Conservation (phyloP, 805 yeast species). For the Candida lessepsii region DNA sequence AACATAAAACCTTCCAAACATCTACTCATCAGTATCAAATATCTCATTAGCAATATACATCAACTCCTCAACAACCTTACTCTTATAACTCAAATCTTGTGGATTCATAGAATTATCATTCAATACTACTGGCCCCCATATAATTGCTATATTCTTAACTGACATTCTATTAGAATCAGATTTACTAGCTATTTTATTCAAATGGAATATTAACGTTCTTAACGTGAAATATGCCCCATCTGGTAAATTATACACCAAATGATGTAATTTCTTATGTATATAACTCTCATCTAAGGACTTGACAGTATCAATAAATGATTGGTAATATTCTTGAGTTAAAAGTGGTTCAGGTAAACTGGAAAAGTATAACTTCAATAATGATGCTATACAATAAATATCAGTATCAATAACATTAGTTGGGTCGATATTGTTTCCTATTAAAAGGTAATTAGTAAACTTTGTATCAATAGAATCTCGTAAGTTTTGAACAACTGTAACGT, state of each 20-base stretch:
- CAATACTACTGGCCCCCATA: constrained; percentile 92
- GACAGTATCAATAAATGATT: constrained; percentile 66
- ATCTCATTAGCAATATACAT: constrained; percentile 82
- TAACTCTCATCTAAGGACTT: constrained; percentile 43
- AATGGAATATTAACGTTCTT: constrained; percentile 80
- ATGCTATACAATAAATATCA: constrained; percentile 85
- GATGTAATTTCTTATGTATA: constrained; percentile 77
- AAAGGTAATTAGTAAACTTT: constrained; percentile 64
- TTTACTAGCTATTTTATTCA: constrained; percentile 65
- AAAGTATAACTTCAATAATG: constrained; percentile 81
- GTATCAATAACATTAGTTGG: constrained; percentile 58
- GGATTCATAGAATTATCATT: constrained; percentile 62
- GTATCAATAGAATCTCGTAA: constrained; percentile 68
- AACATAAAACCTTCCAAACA: too few relatives aligned
- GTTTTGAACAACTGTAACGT: constrained; percentile 68
- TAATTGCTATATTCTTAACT: constrained; percentile 74
- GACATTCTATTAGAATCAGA: constrained; percentile 77
- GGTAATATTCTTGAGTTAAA: constrained; percentile 61
- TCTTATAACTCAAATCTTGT: constrained; percentile 74
- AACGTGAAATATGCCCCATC: constrained; percentile 95
- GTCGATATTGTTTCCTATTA: constrained; percentile 42
- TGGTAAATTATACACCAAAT: constrained; percentile 83
- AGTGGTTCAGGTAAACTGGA: constrained; percentile 84
- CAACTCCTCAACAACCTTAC: constrained; percentile 79
- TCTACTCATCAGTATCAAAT: constrained; percentile 38